Base-by-base conservation (phyloP, 306 rosid species). In the Castanea sativa region DNA sequence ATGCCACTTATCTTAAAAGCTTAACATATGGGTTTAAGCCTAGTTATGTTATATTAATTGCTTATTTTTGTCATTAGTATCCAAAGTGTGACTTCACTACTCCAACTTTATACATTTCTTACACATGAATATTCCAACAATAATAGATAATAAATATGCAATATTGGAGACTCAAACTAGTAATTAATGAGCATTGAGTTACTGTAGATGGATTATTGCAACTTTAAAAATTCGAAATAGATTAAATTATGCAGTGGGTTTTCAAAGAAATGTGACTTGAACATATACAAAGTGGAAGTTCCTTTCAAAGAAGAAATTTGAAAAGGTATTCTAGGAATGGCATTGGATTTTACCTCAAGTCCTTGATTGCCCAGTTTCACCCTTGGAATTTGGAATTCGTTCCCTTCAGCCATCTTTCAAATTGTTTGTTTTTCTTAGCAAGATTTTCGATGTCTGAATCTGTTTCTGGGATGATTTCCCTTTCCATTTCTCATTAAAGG, bases 281-380 rank as follows among this genome's bases (percentile, higher is more conserved):
- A 73, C 30, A 29, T 1, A 35, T 41, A 11, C 53, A 41, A 12
- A 30, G 5, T 59, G 2, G 23, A 55, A 25, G 27, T 25, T 25
- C 2, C 27, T 25, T 25, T 25, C 27, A 25, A 25, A 23, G 23
- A 23, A 23, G 23, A 23, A 23, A 23, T 23, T 25, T 25, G 67
- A 20, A 59, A 11, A 10, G 67, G 67, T 59, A 59, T 29, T 23
- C 32, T 11, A 21, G 67, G 9, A 21, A 59, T 59, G 67, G 25
- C 15, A 23, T 8, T 23, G 67, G 32, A 2, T 18, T 78, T 79
- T 76, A 74, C 76, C 79, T 74, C 56, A 16, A 80, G 75, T 13
- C 83, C 79, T 41, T 74, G 79, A 41, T 25, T 74, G 33, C 83
- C 83, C 75, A 80, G 71, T 56, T 80, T 80, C 18, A 74, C 71